phyloP scores from a whole-genome alignment of 768 basidiomycete species.

The Panaeolus papilionaceus region DNA sequence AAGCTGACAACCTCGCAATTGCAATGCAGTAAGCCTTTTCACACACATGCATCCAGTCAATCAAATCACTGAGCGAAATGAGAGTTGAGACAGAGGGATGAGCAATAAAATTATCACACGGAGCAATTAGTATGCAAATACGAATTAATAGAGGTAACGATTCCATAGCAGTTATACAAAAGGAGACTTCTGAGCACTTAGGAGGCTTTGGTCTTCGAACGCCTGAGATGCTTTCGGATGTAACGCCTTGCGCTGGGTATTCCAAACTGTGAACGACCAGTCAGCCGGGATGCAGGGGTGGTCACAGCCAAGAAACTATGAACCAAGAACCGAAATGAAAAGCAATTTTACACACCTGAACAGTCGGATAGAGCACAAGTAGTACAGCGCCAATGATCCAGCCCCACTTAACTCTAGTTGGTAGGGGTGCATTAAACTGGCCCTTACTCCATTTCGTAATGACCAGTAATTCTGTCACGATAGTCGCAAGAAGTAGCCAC shows the following conservation, averaged over 20 bases:
- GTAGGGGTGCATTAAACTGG: constrained; percentile 69
- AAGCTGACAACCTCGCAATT: neutral
- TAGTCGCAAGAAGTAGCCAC: constrained; percentile 88
- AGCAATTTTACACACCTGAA: constrained; percentile 56
- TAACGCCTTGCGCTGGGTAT: constrained; percentile 62
- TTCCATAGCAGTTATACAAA: constrained; percentile 12
- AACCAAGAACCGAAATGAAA: constrained; percentile 22
- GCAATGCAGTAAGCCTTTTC: neutral
- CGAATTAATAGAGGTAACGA: constrained; percentile 12
- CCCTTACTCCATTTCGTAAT: constrained; percentile 86
- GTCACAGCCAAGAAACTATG: constrained; percentile 15
- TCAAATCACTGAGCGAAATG: constrained; percentile 17
- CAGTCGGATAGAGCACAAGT: constrained; percentile 70
- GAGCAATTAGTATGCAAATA: neutral
- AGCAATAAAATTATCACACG: constrained; percentile 9
- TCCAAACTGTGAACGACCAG: constrained; percentile 59
- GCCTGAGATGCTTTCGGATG: constrained; percentile 48
- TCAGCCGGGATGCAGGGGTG: constrained; percentile 28
- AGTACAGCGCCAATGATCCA: constrained; percentile 67
- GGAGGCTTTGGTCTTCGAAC: constrained; percentile 39
- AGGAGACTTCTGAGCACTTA: constrained; percentile 26
- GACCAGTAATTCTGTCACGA: constrained; percentile 79
- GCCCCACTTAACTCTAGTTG: constrained; percentile 64
- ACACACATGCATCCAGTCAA: constrained; percentile 1
- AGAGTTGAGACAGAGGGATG: constrained; percentile 14